Evolutionary conservation across 2,329 filamentous ascomycete genomes (phyloP).

Genomic region (Rutstroemia sp.): DNA sequence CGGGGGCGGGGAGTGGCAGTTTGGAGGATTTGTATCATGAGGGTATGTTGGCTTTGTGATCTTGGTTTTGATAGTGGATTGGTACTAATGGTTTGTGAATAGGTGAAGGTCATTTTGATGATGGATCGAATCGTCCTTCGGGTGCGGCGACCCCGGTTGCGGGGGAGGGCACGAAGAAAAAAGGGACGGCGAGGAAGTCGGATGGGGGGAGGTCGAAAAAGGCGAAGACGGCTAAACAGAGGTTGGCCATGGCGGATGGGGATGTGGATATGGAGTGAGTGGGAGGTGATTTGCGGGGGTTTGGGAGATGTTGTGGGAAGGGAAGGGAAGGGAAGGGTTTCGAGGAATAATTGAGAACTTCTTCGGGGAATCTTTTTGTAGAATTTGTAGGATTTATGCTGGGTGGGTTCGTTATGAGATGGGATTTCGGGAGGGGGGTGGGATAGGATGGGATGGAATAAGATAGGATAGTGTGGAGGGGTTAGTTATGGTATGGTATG

Average conservation of each 20-base stretch:
- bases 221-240: constrained; percentile 62
- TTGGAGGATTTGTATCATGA: constrained; percentile 99
- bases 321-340: neutral
- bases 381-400: too few species aligned
- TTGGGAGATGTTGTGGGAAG: neutral
- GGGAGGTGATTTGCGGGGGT: neutral
- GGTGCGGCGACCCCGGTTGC: constrained; percentile 78
- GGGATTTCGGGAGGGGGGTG: neutral
- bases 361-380: too few species aligned
- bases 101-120: constrained; percentile 97
- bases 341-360: neutral
- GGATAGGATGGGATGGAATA: neutral
- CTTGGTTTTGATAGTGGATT: neutral
- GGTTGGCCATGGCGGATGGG: constrained; percentile 61
- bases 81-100: constrained; percentile 12
- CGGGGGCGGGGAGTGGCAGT: constrained; percentile 45
- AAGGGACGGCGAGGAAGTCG: constrained; percentile 31
- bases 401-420: neutral
- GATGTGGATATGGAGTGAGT: constrained; percentile 27
- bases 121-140: constrained; percentile 70
- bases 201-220: constrained; percentile 49
- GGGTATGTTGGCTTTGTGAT: constrained; percentile 52
- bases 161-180: constrained; percentile 40
- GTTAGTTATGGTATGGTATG: neutral
- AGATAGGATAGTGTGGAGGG: neutral